Percentiles rank a stretch among this genome's conserved stretches.
phyloP scores from a whole-genome alignment of 805 yeast species.

The Blastobotrys americana region DNA sequence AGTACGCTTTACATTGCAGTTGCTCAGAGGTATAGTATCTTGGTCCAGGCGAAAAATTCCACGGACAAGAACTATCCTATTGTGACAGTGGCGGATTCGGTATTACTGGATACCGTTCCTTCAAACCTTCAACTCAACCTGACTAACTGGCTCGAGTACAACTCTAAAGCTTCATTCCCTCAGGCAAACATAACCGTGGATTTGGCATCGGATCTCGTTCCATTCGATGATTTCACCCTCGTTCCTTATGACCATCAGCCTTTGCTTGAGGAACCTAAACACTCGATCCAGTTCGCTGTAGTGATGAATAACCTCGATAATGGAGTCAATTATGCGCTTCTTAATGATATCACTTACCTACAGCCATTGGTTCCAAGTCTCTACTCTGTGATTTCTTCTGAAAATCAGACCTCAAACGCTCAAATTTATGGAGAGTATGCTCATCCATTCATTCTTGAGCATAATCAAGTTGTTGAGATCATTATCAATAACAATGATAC shows the following conservation, averaged over 20 bases:
- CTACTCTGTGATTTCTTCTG: slow-evolving; percentile 60
- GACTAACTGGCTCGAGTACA: slow-evolving; percentile 62
- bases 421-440: slow-evolving; percentile 74
- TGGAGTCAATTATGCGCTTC: slow-evolving; percentile 86
- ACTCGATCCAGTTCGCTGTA: slow-evolving; percentile 59
- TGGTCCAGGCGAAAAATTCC: slow-evolving; percentile 61
- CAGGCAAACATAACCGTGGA: slow-evolving; percentile 9
- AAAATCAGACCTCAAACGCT: slow-evolving; percentile 41
- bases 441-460: slow-evolving; percentile 51
- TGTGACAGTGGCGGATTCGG: slow-evolving; percentile 69
- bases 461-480: slow-evolving; percentile 62
- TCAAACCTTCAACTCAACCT: slow-evolving; percentile 55
- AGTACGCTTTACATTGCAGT: slow-evolving; percentile 67
- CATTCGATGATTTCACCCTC: slow-evolving; percentile 70
- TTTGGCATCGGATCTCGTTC: slow-evolving; percentile 30
- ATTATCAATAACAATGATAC: slow-evolving; percentile 74
- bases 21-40: slow-evolving; percentile 82
- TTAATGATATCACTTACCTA: slow-evolving; percentile 74
- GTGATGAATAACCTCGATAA: slow-evolving; percentile 71
- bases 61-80: slow-evolving; percentile 63
- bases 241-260: slow-evolving; percentile 52
- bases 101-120: slow-evolving; percentile 72
- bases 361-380: slow-evolving; percentile 80
- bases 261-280: slow-evolving; percentile 57
- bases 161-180: slow-evolving; percentile 38